phyloP scores from a whole-genome alignment of 2,329 filamentous ascomycete species.

The Thelonectria discophora region DNA sequence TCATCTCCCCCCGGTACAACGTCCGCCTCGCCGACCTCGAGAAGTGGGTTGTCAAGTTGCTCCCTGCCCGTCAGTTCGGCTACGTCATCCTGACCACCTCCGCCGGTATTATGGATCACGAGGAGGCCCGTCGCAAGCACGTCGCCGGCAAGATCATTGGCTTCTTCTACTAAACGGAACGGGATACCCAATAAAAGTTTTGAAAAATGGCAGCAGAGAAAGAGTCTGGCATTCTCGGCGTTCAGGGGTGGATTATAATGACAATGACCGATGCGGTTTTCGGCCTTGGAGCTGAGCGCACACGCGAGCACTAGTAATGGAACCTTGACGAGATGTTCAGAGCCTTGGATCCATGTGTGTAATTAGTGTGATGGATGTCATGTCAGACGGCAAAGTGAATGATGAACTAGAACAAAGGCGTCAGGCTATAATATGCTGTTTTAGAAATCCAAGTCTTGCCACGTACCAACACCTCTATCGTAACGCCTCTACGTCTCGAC shows the following conservation, averaged over 20 bases:
- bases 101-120: conserved; percentile 99
- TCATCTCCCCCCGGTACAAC: conserved; percentile 99
- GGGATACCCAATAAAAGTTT: conserved; percentile 43
- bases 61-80: conserved; percentile 99
- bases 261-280: conserved; percentile 49
- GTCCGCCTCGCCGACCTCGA: conserved; percentile 96
- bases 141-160: conserved; percentile 99
- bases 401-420: too few species aligned
- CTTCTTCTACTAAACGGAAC: conserved; percentile 88
- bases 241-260: conserved; percentile 47
- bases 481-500: too few species aligned
- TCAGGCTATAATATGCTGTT: too few species aligned
- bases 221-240: conserved; percentile 48
- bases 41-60: conserved; percentile 99
- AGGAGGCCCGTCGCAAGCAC: conserved; percentile 99
- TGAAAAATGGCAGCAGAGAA: conserved; percentile 15
- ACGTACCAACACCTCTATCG: too few species aligned
- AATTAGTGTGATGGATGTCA: background rate
- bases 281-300: conserved; percentile 46
- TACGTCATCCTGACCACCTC: conserved; percentile 99
- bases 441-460: too few species aligned
- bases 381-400: background rate
- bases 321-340: conserved; percentile 45
- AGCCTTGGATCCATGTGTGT: conserved; percentile 11
- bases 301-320: conserved; percentile 48